phyloP scores from a whole-genome alignment of 208 protist species.

The Willaertia magna region DNA sequence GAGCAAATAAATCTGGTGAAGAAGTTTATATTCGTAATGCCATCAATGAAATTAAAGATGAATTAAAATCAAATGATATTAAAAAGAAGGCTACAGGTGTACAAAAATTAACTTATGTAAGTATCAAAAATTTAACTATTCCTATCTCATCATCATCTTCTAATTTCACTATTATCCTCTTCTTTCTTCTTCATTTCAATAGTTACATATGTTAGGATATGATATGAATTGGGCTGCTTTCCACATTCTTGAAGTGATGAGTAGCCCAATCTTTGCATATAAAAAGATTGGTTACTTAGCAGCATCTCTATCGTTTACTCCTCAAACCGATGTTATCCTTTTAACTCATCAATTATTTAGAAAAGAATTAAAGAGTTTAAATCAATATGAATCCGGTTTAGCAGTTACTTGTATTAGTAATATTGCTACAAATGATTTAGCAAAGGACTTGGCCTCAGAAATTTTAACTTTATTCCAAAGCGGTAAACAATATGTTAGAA shows the following conservation, averaged over 20 bases:
- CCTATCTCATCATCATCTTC: background rate
- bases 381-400: constrained; percentile 83
- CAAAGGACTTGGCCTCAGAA: constrained; percentile 81
- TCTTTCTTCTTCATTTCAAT: background rate
- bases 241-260: constrained; percentile 89
- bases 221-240: constrained; percentile 86
- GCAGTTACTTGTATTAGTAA: constrained; percentile 87
- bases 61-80: constrained; percentile 65
- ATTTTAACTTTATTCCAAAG: constrained; percentile 76
- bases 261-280: constrained; percentile 46
- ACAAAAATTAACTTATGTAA: constrained; percentile 88
- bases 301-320: constrained; percentile 77
- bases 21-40: constrained; percentile 68
- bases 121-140: too few species aligned
- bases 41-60: constrained; percentile 81
- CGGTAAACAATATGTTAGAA: constrained; percentile 74
- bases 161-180: background rate
- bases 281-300: constrained; percentile 85
- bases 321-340: constrained; percentile 85
- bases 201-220: constrained; percentile 94
- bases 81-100: constrained; percentile 80
- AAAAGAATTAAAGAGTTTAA: constrained; percentile 80
- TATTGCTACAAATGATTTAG: constrained; percentile 87
- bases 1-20: constrained; percentile 69
- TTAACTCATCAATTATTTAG: constrained; percentile 88